Conservation (phyloP, 208 protist species). For the Crithidia bombi region DNA sequence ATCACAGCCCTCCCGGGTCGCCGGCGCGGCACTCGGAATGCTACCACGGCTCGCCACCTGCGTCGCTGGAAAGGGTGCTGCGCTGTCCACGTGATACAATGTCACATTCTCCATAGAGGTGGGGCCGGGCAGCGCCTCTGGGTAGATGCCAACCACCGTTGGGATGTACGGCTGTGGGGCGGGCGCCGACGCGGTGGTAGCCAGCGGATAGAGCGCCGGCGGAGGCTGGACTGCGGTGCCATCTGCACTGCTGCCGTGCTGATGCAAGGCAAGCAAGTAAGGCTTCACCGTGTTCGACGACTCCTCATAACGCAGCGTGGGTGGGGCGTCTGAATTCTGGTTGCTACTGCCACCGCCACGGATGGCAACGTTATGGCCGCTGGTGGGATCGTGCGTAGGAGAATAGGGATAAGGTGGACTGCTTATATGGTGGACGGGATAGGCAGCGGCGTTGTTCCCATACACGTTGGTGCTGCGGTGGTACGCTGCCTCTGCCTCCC, state of each 20-base stretch:
- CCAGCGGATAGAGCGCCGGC: no score
- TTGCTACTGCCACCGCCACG: no score
- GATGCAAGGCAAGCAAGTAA: no score
- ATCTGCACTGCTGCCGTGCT: no score
- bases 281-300: no score
- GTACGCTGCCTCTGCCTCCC: neutral
- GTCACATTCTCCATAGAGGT: conserved; percentile 10
- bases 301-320: no score
- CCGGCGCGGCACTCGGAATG: neutral
- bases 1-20: neutral
- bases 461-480: neutral
- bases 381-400: no score
- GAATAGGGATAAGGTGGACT: no score
- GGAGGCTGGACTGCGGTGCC: no score
- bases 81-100: neutral
- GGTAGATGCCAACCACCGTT: conserved; percentile 18
- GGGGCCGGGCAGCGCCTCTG: conserved; percentile 9
- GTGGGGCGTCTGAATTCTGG: no score
- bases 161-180: conserved; percentile 8
- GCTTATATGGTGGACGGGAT: no score
- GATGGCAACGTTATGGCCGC: no score
- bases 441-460: neutral
- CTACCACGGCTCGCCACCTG: conserved; percentile 13
- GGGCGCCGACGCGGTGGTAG: neutral
- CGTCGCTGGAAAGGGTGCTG: neutral